Evolutionary conservation across 148 eudicot genomes (phyloP).

Genomic region (Cornus controversa): DNA sequence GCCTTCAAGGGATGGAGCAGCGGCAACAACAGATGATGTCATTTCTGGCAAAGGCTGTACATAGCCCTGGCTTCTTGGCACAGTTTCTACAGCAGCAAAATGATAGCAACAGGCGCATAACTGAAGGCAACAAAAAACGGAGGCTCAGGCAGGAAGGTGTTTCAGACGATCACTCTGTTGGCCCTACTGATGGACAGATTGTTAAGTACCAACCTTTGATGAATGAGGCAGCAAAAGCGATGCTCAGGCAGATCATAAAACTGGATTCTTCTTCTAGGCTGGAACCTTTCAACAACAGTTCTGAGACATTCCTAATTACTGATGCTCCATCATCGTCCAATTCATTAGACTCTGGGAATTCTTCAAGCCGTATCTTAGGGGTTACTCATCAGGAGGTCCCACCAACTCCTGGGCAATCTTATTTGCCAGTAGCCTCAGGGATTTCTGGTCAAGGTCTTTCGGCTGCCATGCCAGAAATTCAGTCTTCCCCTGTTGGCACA

Average conservation of each 20-base stretch:
- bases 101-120: slow-evolving; percentile 40
- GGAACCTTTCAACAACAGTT: slow-evolving; percentile 22
- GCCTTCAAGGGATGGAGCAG: slow-evolving; percentile 73
- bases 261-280: slow-evolving; percentile 27
- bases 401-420: slow-evolving; percentile 31
- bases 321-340: slow-evolving; percentile 21
- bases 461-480: slow-evolving; percentile 20
- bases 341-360: slow-evolving; percentile 15
- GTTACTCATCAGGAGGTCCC: slow-evolving; percentile 55
- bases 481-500: slow-evolving; percentile 21
- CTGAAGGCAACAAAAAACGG: slow-evolving; percentile 50
- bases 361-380: slow-evolving; percentile 25
- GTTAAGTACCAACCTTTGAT: slow-evolving; percentile 50
- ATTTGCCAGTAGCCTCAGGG: slow-evolving; percentile 24
- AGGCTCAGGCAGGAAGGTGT: slow-evolving; percentile 39
- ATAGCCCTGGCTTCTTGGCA: slow-evolving; percentile 64
- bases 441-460: slow-evolving; percentile 1
- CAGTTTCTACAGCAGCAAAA: slow-evolving; percentile 58
- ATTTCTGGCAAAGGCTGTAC: slow-evolving; percentile 56
- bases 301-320: slow-evolving; percentile 26
- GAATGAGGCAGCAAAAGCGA: slow-evolving; percentile 46
- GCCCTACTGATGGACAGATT: slow-evolving; percentile 47
- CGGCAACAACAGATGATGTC: slow-evolving; percentile 78
- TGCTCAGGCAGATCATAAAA: slow-evolving; percentile 52
- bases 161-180: slow-evolving; percentile 14